Conservation (phyloP, 2,329 filamentous ascomycete species). For the Botryotinia calthae region DNA sequence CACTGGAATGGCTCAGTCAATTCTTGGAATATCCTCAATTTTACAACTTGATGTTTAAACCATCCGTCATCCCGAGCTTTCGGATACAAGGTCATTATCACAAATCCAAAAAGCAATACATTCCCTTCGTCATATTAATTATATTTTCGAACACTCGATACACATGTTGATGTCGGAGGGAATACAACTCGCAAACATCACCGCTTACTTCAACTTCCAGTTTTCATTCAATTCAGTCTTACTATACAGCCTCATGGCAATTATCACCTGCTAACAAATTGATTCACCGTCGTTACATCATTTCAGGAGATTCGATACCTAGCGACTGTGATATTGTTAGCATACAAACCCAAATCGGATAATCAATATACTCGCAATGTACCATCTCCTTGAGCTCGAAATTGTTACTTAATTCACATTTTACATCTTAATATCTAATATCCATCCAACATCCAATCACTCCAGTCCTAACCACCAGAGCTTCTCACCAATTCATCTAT, state of each 20-base stretch:
- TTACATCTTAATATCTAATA: background rate
- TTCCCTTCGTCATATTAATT: background rate
- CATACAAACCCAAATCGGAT: background rate
- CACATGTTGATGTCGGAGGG: too few relatives aligned
- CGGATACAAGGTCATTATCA: background rate
- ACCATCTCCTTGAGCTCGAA: background rate
- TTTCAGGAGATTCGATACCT: background rate
- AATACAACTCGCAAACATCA: too few relatives aligned
- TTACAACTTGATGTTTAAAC: background rate
- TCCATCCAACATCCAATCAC: background rate
- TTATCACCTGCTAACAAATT: background rate
- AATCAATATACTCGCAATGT: background rate
- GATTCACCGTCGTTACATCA: background rate
- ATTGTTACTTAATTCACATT: background rate
- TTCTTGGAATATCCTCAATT: background rate
- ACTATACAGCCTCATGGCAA: background rate
- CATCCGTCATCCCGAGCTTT: background rate
- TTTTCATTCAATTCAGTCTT: background rate
- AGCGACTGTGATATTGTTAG: background rate
- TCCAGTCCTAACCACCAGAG: background rate
- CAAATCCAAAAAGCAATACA: background rate
- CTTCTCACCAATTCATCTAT: background rate
- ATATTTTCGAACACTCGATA: too few relatives aligned
- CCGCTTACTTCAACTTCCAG: background rate
- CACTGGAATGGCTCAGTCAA: background rate